Evolutionary conservation across 163 green algal genomes (phyloP).

Genomic region (Botryococcus braunii): DNA sequence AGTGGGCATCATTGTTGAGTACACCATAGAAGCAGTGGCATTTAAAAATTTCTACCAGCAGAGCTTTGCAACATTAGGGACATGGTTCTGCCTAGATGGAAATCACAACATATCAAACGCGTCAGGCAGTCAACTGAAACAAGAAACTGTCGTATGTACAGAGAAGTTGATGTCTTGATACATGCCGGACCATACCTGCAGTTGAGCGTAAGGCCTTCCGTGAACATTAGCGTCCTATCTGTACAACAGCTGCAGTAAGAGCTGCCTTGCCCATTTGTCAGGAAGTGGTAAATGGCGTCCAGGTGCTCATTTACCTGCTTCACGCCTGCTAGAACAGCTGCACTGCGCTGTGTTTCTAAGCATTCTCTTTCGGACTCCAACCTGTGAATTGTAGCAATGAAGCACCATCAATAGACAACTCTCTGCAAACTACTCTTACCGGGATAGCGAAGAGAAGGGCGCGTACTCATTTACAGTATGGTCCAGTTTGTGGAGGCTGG

Average conservation of each 20-base stretch:
- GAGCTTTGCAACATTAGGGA: background rate
- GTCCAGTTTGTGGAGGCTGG: too few relatives aligned
- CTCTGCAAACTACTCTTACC: too few relatives aligned
- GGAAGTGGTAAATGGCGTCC: slow-evolving; percentile 28
- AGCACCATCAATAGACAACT: too few relatives aligned
- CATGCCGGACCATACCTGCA: slow-evolving; percentile 43
- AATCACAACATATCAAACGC: background rate
- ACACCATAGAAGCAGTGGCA: background rate
- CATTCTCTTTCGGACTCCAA: too few relatives aligned
- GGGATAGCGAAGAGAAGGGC: too few relatives aligned
- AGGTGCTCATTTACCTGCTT: slow-evolving; percentile 24
- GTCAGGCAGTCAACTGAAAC: background rate
- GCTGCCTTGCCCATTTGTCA: slow-evolving; percentile 33
- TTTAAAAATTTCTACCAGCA: background rate
- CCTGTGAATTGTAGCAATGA: too few relatives aligned
- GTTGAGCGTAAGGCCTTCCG: slow-evolving; percentile 47
- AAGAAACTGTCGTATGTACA: background rate
- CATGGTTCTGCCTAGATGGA: background rate
- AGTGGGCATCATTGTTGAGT: background rate
- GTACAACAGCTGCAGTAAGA: slow-evolving; percentile 31
- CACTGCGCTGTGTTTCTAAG: too few relatives aligned
- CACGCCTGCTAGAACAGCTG: too few relatives aligned
- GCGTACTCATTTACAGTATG: too few relatives aligned
- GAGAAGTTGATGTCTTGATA: too few relatives aligned
- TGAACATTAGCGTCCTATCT: slow-evolving; percentile 47